phyloP scores from a whole-genome alignment of 2,329 filamentous ascomycete genomes.

The Huntiella moniliformis region DNA sequence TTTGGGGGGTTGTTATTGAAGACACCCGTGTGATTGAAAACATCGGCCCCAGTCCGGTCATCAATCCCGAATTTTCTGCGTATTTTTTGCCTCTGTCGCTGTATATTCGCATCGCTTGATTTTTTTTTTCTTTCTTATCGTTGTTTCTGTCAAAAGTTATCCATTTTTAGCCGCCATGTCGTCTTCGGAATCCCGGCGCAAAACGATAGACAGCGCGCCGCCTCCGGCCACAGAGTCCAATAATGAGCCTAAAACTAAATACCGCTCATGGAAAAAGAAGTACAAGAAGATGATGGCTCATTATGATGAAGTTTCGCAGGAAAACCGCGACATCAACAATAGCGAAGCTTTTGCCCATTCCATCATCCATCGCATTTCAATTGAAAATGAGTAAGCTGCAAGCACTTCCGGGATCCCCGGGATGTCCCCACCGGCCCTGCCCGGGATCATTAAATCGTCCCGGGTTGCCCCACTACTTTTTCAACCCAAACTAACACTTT shows the following conservation, averaged over 20 bases:
- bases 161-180: conserved; percentile 4
- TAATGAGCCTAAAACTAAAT: conserved; percentile 31
- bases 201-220: conserved; percentile 5
- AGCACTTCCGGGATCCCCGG: neutral
- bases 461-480: neutral
- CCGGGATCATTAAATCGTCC: neutral
- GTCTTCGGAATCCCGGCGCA: conserved; percentile 9
- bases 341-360: conserved; percentile 64
- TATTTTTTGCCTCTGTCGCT: neutral
- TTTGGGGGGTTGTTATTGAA: neutral
- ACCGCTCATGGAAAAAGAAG: conserved; percentile 74
- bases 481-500: conserved; percentile 12
- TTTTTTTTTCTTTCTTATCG: too few species aligned
- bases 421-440: neutral
- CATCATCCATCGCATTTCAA: conserved; percentile 64
- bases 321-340: conserved; percentile 66
- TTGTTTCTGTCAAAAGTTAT: too few species aligned
- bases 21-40: neutral
- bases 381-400: conserved; percentile 70
- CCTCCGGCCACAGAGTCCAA: conserved; percentile 13
- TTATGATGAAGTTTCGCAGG: conserved; percentile 61
- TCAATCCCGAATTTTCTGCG: neutral
- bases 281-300: conserved; percentile 75
- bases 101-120: too few species aligned
- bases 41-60: neutral